Evolutionary conservation across 768 basidiomycete genomes (phyloP).

Genomic region (Neoboletus brunneissimus): DNA sequence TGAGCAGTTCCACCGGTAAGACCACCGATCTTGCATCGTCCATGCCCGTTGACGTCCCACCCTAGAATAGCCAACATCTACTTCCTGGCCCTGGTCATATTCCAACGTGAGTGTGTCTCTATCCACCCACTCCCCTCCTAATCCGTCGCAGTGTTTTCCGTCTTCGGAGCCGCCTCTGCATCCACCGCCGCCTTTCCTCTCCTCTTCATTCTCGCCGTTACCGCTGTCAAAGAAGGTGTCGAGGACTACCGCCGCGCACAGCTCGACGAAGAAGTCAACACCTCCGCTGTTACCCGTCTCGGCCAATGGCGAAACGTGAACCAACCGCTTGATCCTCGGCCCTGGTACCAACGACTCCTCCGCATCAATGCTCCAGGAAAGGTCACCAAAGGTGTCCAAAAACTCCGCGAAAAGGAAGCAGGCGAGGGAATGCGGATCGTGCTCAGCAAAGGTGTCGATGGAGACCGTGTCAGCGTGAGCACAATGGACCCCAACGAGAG

Average conservation of each 20-base stretch:
- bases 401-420: constrained; percentile 79
- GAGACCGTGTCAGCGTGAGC: constrained; percentile 38
- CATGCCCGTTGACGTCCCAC: background rate
- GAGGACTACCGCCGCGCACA: constrained; percentile 91
- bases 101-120: constrained; percentile 55
- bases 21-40: background rate
- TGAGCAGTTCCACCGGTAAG: constrained; percentile 89
- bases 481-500: constrained; percentile 45
- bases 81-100: constrained; percentile 78
- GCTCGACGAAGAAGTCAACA: constrained; percentile 94
- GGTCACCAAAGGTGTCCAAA: constrained; percentile 81
- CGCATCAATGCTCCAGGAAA: constrained; percentile 68
- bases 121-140: constrained; percentile 1
- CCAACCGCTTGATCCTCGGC: constrained; percentile 70
- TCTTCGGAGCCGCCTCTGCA: constrained; percentile 87
- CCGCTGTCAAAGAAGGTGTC: constrained; percentile 92
- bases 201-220: constrained; percentile 81
- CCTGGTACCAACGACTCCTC: constrained; percentile 73
- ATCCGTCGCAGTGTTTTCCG: constrained; percentile 64
- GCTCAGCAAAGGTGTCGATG: constrained; percentile 44
- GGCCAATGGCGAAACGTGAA: constrained; percentile 91
- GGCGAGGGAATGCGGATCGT: constrained; percentile 63
- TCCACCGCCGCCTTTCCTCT: constrained; percentile 82
- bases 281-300: constrained; percentile 86
- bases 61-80: constrained; percentile 86